Percentiles rank a stretch among this genome's conserved stretches.
phyloP scores from a whole-genome alignment of 1,139 yeast genomes.

The Saccharomyces hybrid region DNA sequence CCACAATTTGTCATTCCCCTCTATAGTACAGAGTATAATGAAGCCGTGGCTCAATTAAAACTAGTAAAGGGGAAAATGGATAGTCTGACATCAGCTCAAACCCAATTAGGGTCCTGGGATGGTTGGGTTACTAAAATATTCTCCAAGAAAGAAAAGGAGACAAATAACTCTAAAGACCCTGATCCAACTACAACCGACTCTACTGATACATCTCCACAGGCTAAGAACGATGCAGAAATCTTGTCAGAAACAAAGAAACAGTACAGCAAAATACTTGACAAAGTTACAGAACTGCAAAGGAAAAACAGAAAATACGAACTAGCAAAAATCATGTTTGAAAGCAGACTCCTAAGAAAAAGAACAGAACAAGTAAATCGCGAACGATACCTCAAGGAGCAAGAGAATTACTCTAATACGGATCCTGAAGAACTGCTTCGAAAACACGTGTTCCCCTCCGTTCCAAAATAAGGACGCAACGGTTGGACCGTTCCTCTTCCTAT shows the following conservation, averaged over 20 bases:
- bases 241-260: constrained; percentile 17
- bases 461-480: constrained; percentile 26
- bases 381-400: constrained; percentile 24
- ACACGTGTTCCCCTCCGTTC: constrained; percentile 53
- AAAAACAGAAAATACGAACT: constrained; percentile 42
- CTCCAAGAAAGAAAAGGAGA: constrained; percentile 25
- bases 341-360: constrained; percentile 42
- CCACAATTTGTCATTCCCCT: constrained; percentile 52
- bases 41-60: constrained; percentile 37
- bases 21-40: constrained; percentile 41
- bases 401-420: constrained; percentile 29
- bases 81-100: constrained; percentile 8
- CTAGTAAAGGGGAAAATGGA: constrained; percentile 39
- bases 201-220: background rate
- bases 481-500: background rate
- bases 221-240: background rate
- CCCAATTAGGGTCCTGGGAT: constrained; percentile 29
- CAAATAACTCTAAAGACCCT: constrained; percentile 17
- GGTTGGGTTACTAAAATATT: constrained; percentile 29
- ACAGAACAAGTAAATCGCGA: constrained; percentile 33
- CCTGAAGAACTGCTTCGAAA: constrained; percentile 37
- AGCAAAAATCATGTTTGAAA: constrained; percentile 45
- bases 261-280: constrained; percentile 28
- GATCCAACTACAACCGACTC: constrained; percentile 11
- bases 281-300: constrained; percentile 25